Evolutionary conservation across 2,329 filamentous ascomycete species (phyloP).

Genomic region (Septoria petroselini): DNA sequence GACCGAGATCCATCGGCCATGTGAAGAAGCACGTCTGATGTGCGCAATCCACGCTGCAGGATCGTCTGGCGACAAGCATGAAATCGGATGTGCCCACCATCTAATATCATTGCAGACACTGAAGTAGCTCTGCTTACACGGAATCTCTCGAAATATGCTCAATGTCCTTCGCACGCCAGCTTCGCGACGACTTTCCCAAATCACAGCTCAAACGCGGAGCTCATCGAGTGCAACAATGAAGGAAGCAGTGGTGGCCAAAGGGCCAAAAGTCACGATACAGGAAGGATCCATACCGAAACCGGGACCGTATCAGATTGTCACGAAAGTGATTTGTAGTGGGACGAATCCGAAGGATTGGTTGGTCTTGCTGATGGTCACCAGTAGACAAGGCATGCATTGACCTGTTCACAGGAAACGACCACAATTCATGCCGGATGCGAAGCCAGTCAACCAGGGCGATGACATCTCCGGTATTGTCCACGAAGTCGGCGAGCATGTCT

Average conservation of each 20-base stretch:
- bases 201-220: slow-evolving; percentile 23
- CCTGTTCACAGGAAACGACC: slow-evolving; percentile 21
- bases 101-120: background rate
- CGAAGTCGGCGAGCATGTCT: slow-evolving; percentile 54
- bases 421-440: slow-evolving; percentile 18
- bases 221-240: slow-evolving; percentile 34
- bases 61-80: no score
- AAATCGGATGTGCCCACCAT: no score
- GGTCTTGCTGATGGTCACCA: background rate
- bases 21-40: no score
- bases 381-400: background rate
- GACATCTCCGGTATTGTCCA: slow-evolving; percentile 48
- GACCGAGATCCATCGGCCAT: no score
- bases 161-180: slow-evolving; percentile 22
- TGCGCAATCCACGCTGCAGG: no score
- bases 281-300: slow-evolving; percentile 46
- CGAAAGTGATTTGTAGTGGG: slow-evolving; percentile 35
- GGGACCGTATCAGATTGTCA: slow-evolving; percentile 34
- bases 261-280: slow-evolving; percentile 39
- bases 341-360: slow-evolving; percentile 38
- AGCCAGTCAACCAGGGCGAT: slow-evolving; percentile 35
- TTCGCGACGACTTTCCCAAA: slow-evolving; percentile 22
- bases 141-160: slow-evolving; percentile 15
- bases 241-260: slow-evolving; percentile 38
- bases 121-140: background rate